A percentile compares a stretch with the other conserved stretches of the same genome.
These are phyloP conservation scores for Nakazawaea siamensis DNA, from an alignment of 805 yeast species.

Conservation along the genomic window DNA sequence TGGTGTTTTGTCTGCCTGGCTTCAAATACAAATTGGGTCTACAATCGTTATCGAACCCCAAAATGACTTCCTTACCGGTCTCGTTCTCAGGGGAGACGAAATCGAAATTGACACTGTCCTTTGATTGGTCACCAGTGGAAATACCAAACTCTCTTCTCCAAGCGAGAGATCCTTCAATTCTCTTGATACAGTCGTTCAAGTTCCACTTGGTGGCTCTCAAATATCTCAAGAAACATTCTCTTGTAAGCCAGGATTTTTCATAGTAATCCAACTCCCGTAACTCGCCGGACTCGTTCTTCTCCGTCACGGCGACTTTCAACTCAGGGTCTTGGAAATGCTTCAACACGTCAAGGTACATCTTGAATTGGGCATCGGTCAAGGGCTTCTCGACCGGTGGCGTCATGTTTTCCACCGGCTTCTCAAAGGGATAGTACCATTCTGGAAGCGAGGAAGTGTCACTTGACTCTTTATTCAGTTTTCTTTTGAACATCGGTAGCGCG, in stretches of 20 bases:
- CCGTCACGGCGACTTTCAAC: slow-evolving; percentile 41
- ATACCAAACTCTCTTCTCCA: slow-evolving; percentile 96
- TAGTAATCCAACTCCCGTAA: slow-evolving; percentile 28
- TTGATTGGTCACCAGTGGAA: slow-evolving; percentile 29
- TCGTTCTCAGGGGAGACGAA: slow-evolving; percentile 61
- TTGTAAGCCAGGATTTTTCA: slow-evolving; percentile 89
- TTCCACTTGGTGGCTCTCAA: slow-evolving; percentile 93
- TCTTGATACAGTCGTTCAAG: slow-evolving; percentile 54
- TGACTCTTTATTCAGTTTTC: not conserved
- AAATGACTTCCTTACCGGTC: slow-evolving; percentile 85
- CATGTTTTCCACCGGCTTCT: slow-evolving; percentile 1
- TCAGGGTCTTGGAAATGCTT: slow-evolving; percentile 50
- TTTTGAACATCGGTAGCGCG: too few relatives aligned
- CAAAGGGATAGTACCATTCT: slow-evolving; percentile 7
- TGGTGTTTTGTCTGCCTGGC: slow-evolving; percentile 95
- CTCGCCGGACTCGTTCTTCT: slow-evolving; percentile 24
- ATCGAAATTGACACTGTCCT: slow-evolving; percentile 38
- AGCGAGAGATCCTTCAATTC: slow-evolving; percentile 70
- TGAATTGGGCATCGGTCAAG: slow-evolving; percentile 46
- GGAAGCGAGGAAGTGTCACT: not conserved
- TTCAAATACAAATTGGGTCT: slow-evolving; percentile 90
- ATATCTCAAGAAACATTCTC: slow-evolving; percentile 86
- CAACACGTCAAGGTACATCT: slow-evolving; percentile 53
- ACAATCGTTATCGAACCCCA: slow-evolving; percentile 85
- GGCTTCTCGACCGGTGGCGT: slow-evolving; percentile 11